These are phyloP conservation scores for Heterobasidion occidentale DNA, from an alignment of 1,284 basidiomycete species.

Conservation along the genomic window DNA sequence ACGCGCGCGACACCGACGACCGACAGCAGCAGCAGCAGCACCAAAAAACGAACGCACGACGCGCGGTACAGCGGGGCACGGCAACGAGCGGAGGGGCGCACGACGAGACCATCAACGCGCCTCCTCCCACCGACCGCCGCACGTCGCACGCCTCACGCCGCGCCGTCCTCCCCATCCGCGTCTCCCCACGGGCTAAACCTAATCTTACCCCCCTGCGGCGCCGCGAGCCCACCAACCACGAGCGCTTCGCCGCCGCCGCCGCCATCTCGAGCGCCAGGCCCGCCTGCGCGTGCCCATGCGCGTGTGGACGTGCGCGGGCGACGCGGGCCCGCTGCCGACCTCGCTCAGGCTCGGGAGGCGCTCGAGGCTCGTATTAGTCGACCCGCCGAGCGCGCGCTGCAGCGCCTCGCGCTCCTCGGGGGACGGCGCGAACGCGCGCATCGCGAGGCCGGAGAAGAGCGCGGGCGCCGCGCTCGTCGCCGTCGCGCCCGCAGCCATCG, in stretches of 20 bases:
- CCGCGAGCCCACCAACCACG: conserved; percentile 21
- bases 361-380: conserved; percentile 64
- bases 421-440: conserved; percentile 77
- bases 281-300: conserved; percentile 1
- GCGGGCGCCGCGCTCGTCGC: conserved; percentile 28
- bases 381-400: conserved; percentile 59
- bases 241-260: conserved; percentile 5
- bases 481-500: conserved; percentile 6
- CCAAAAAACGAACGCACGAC: too few relatives aligned
- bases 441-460: conserved; percentile 29
- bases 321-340: conserved; percentile 50
- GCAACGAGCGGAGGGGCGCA: too few relatives aligned
- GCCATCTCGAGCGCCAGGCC: conserved; percentile 12
- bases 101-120: too few relatives aligned
- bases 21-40: too few relatives aligned
- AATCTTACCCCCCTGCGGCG: conserved; percentile 23
- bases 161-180: conserved; percentile 14
- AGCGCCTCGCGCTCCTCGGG: conserved; percentile 75
- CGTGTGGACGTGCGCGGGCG: background rate
- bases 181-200: conserved; percentile 31
- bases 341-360: conserved; percentile 65
- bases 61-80: too few relatives aligned
- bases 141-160: background rate
- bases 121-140: background rate
- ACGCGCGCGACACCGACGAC: too few relatives aligned